Evolutionary conservation across 2,329 filamentous ascomycete genomes (phyloP).

Genomic region (Penicillium sp.): DNA sequence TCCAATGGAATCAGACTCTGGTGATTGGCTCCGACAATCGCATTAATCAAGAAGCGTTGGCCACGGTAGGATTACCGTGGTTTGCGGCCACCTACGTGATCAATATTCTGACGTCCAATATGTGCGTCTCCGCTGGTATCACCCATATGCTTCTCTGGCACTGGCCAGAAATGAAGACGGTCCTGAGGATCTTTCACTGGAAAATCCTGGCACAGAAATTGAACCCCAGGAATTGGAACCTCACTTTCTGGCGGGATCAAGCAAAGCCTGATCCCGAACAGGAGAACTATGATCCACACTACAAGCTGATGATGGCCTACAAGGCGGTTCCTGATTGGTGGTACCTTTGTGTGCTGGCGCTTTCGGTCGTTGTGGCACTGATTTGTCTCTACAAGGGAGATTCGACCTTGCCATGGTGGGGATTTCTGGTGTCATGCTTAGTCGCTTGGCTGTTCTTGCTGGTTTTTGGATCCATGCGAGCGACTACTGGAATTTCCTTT

Average conservation of each 20-base stretch:
- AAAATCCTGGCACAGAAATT: constrained; percentile 11
- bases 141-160: constrained; percentile 47
- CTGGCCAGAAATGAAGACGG: constrained; percentile 37
- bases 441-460: constrained; percentile 40
- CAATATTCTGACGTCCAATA: constrained; percentile 47
- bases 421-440: constrained; percentile 41
- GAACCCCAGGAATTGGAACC: constrained; percentile 4
- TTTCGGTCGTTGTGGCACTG: constrained; percentile 31
- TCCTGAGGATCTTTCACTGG: not conserved
- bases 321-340: constrained; percentile 46
- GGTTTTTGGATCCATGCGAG: constrained; percentile 43
- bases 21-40: constrained; percentile 43
- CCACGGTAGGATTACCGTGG: constrained; percentile 42
- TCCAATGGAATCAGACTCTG: constrained; percentile 45
- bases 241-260: constrained; percentile 8
- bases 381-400: constrained; percentile 39
- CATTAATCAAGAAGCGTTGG: constrained; percentile 39
- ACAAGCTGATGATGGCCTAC: constrained; percentile 44
- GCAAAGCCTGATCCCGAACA: constrained; percentile 9
- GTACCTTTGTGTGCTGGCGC: constrained; percentile 40
- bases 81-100: constrained; percentile 43
- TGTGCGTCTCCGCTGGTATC: constrained; percentile 50
- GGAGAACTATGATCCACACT: constrained; percentile 41
- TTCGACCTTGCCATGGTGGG: constrained; percentile 45
- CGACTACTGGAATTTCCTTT: constrained; percentile 44